Evolutionary conservation across 73 alveolate species (phyloP), one percentile per base, ranked within the genome.

Genomic region (Paramecium sonneborni): DNA sequence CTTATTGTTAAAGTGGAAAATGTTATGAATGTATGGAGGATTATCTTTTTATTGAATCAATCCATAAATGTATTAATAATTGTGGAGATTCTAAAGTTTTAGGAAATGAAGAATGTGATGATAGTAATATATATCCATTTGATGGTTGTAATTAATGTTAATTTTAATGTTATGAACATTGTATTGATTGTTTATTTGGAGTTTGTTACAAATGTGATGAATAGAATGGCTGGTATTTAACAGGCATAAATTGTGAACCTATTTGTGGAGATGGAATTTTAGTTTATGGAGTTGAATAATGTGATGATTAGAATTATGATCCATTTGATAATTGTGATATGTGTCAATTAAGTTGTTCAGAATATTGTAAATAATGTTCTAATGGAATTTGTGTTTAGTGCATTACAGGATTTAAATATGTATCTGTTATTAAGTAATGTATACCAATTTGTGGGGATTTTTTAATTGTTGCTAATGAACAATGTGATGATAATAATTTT

Each of bases 241-340:
- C 38, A 21, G 84, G 44, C 20, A 20, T 30, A 21, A 24, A 24
- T 30, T 67, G 84, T 67, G 84, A 67, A 67, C 46, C 84, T 12
- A 67, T 67, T 5, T 67, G 84, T 24, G 84, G 84, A 67, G 84
- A 67, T 32, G 38, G 38, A 3, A 67, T 67, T 67, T 24, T 26
- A 6, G 57, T 46, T 84, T 30, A 15, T 6, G 26, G 21, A 7
- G 37, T n/a, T 12, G 92, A 84, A 44, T n/a, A 52, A 30, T 43
- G 76, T 44, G 92, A 84, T 44, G 92, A 52, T 52, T 28, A 8
- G n/a, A 84, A 84, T 84, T 26, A 23, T 84, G 32, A 41, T 41
- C 48, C 48, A 10, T 24, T n/a, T 52, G 92, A 52, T 46, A 14
- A 52, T 21, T 46, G 82, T 84, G 48, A 35, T 15, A 37, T 38